These are phyloP conservation scores for Colletotrichum australisinense DNA, from an alignment of 2,329 filamentous ascomycete genomes.

Conservation along the genomic window DNA sequence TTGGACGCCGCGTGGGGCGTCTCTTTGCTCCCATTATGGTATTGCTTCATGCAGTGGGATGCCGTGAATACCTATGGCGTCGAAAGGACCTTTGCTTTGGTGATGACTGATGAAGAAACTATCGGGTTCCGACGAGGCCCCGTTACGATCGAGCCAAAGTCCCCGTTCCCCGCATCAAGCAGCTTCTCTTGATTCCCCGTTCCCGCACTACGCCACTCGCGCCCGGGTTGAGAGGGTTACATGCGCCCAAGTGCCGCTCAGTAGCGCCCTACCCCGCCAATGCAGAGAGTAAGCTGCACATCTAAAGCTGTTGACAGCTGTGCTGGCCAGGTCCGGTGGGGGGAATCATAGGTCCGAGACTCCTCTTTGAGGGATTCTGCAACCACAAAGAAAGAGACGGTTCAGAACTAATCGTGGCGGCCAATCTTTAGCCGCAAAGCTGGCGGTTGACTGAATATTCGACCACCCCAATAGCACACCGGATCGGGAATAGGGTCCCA, in stretches of 20 bases:
- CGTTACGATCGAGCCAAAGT: background rate
- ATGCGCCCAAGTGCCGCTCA: slow-evolving; percentile 28
- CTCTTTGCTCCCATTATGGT: slow-evolving; percentile 1
- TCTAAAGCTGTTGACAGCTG: background rate
- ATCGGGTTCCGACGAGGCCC: background rate
- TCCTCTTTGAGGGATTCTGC: background rate
- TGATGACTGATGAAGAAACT: background rate
- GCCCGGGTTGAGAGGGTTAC: slow-evolving; percentile 5
- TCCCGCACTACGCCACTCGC: background rate
- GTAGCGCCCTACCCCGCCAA: slow-evolving; percentile 1
- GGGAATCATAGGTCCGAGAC: background rate
- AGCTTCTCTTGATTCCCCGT: background rate
- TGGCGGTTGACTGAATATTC: background rate
- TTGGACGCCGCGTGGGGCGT: background rate
- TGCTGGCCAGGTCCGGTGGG: background rate
- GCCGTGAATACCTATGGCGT: background rate
- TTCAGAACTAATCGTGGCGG: background rate
- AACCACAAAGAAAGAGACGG: background rate
- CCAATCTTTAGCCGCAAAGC: background rate
- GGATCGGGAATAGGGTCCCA: slow-evolving; percentile 18
- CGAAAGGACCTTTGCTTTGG: background rate
- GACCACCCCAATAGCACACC: background rate
- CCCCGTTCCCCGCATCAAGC: slow-evolving; percentile 17
- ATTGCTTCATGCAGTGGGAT: background rate
- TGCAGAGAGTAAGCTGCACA: background rate